Percentiles rank a stretch among this genome's conserved stretches.
Conservation (phyloP, 495 filamentous ascomycete genomes). For the Staphylotrichum tortipilum region DNA sequence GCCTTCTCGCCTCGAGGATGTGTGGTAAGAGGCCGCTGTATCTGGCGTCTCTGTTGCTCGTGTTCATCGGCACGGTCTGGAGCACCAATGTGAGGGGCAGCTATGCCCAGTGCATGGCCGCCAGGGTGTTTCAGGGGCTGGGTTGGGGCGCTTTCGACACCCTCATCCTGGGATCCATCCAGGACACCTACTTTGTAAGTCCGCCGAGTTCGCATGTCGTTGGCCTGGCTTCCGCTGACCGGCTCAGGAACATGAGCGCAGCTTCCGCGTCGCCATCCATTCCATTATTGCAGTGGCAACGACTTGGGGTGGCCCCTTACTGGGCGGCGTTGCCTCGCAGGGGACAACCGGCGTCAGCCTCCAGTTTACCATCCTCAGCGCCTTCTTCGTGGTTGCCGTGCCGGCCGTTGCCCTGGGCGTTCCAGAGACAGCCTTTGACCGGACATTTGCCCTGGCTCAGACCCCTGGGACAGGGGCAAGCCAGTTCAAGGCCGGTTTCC, state of each 20-base stretch:
- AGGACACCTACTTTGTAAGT: slow-evolving; percentile 46
- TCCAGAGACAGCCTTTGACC: slow-evolving; percentile 44
- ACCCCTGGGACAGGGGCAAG: slow-evolving; percentile 22
- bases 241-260: slow-evolving; percentile 40
- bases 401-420: slow-evolving; percentile 35
- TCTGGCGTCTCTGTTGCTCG: slow-evolving; percentile 30
- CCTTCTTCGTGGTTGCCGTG: slow-evolving; percentile 37
- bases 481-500: slow-evolving; percentile 22
- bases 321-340: slow-evolving; percentile 39
- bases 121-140: slow-evolving; percentile 41
- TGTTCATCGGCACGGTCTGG: slow-evolving; percentile 40
- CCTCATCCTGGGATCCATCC: slow-evolving; percentile 37
- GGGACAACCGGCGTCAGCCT: slow-evolving; percentile 27
- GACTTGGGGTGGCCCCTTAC: slow-evolving; percentile 41
- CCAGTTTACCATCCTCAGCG: slow-evolving; percentile 40
- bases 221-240: slow-evolving; percentile 2
- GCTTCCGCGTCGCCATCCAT: slow-evolving; percentile 29
- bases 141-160: slow-evolving; percentile 48
- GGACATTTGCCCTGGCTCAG: slow-evolving; percentile 21
- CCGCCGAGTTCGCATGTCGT: background rate
- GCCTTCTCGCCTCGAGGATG: slow-evolving; percentile 30
- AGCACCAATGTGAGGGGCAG: slow-evolving; percentile 35
- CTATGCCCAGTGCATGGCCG: slow-evolving; percentile 40
- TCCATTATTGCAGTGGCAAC: slow-evolving; percentile 33
- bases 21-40: slow-evolving; percentile 43